These are phyloP conservation scores for Aureobasidium sp. DNA, from an alignment of 2,329 filamentous ascomycete genomes.

Conservation along the genomic window DNA sequence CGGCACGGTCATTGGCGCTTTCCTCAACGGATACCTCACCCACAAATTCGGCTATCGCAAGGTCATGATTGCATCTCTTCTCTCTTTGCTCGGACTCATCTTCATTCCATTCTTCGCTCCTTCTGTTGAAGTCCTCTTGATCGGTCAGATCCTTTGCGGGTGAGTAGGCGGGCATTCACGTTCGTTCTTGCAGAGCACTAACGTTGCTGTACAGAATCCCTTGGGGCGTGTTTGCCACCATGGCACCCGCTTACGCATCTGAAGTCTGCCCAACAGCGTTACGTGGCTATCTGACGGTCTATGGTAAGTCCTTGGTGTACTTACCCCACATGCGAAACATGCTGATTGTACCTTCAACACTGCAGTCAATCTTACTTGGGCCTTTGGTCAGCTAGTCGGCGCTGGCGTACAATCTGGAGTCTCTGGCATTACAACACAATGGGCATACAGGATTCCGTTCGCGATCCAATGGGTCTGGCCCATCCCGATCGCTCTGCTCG, in stretches of 20 bases:
- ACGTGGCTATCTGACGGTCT: slow-evolving; percentile 49
- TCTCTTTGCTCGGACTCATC: slow-evolving; percentile 34
- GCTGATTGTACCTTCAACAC: too few relatives aligned
- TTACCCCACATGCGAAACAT: too few relatives aligned
- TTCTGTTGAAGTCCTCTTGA: slow-evolving; percentile 37
- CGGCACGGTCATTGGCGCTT: slow-evolving; percentile 1
- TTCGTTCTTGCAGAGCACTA: not conserved
- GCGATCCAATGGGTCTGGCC: slow-evolving; percentile 38
- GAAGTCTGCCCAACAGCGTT: slow-evolving; percentile 54
- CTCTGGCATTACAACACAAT: slow-evolving; percentile 23
- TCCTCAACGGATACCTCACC: not conserved
- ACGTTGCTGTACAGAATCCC: slow-evolving; percentile 29
- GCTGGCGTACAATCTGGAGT: slow-evolving; percentile 31
- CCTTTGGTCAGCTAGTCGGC: slow-evolving; percentile 51
- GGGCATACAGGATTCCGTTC: slow-evolving; percentile 38
- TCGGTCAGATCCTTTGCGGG: slow-evolving; percentile 52
- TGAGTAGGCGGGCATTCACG: slow-evolving; percentile 9
- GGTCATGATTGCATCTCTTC: slow-evolving; percentile 1
- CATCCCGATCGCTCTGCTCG: slow-evolving; percentile 25
- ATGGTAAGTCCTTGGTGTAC: slow-evolving; percentile 20
- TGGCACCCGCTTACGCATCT: slow-evolving; percentile 54
- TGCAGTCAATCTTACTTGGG: slow-evolving; percentile 50
- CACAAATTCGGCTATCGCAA: slow-evolving; percentile 8
- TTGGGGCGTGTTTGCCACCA: slow-evolving; percentile 51
- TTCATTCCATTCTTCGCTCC: slow-evolving; percentile 35